Base-by-base conservation (phyloP, 495 filamentous ascomycete species). In the Penicillium ucsense region DNA sequence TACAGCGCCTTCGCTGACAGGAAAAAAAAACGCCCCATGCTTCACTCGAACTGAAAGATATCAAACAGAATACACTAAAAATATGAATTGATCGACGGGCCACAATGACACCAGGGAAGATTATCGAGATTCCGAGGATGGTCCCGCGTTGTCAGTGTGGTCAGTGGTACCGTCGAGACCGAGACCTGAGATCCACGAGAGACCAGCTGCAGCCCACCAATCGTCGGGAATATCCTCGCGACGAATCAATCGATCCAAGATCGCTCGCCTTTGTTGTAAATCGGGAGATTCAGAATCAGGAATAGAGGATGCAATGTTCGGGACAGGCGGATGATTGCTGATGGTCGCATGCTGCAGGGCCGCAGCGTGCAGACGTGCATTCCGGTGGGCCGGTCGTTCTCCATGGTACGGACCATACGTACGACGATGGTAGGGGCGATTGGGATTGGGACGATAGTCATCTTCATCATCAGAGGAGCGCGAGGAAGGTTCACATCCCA, bases 201-300 rank as follows among this genome's bases (percentile, higher is more conserved):
- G 70, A 4, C 85, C 86, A 48, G 79, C 83, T 51, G 79, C 76
- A 41, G 76, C 77, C 86, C 86, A 91, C 81, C 82, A 87, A 42
- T 83, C 77, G 41, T 88, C 85, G 0, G 84, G 82, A 49, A 89
- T 80, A 55, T 88, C 83, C 53, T 83, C 75, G 6, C 84, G 68
- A 7, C 78, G 70, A 41, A 80, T 77, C 50, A 89, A 71, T 31
- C 78, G 71, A 51, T 79, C 74, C 45, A 89, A 68, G 20, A 91
- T 80, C 31, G 74, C 70, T 52, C 83, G 82, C 80, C 88, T 82
- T 35, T 78, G 76, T 4, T 69, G 73, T 34, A 85, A 65, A 55
- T 80, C 78, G 7, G 60, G 56, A 32, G 68, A 58, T 28, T 48
- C 46, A 6, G 56, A 51, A 29, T 68, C 60, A 8, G 62, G 62